A percentile compares a stretch with the other conserved stretches of the same genome.
Evolutionary conservation across 2,329 filamentous ascomycete species (phyloP).

Genomic region (Fonsecaea multimorphosa): DNA sequence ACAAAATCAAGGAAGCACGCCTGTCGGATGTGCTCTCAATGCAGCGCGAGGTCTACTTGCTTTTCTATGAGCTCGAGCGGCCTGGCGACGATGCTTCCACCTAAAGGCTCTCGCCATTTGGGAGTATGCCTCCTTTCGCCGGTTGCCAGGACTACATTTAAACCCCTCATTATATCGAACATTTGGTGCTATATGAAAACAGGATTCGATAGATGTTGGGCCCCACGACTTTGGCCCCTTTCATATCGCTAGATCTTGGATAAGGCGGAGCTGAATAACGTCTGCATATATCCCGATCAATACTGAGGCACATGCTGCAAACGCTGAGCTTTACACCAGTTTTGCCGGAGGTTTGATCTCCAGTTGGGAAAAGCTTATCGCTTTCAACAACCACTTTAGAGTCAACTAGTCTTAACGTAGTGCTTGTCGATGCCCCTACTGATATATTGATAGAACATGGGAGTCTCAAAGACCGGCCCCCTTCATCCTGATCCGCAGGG

Average conservation of each 20-base stretch:
- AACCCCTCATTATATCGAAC: constrained; percentile 1
- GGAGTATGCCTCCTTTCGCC: neutral
- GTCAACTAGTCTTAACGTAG: neutral
- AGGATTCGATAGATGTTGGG: neutral
- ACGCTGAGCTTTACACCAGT: neutral
- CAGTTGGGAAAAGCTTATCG: neutral
- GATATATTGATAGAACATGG: too few relatives aligned
- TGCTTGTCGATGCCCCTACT: neutral
- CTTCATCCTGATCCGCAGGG: neutral
- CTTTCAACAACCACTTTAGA: neutral
- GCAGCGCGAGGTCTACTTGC: constrained; percentile 93
- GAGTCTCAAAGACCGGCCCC: neutral
- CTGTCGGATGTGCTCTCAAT: constrained; percentile 88
- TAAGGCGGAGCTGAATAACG: neutral
- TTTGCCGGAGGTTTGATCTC: neutral
- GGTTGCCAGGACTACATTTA: neutral
- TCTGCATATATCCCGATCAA: constrained; percentile 4
- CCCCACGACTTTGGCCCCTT: neutral
- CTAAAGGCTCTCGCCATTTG: constrained; percentile 6
- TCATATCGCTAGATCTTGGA: constrained; percentile 1
- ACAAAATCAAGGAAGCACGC: constrained; percentile 93
- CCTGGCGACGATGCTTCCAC: constrained; percentile 38
- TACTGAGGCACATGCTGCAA: neutral
- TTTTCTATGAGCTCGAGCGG: constrained; percentile 90
- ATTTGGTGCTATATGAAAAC: neutral